phyloP scores from a whole-genome alignment of 257 asterid species.

The Solanum piurae region DNA sequence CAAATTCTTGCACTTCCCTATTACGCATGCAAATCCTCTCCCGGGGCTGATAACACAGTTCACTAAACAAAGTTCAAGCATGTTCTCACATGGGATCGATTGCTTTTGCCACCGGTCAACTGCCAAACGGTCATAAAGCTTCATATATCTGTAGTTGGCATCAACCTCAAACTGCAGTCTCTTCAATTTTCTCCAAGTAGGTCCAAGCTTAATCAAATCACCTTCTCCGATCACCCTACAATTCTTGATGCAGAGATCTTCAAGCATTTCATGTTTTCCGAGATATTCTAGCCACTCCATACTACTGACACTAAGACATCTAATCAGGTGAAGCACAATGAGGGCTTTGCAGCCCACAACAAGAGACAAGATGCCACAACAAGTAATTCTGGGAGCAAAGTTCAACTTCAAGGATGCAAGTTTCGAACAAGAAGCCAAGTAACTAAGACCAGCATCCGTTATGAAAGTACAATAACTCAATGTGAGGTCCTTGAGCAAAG shows the following conservation, averaged over 20 bases:
- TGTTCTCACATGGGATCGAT: conserved; percentile 48
- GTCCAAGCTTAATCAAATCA: conserved; percentile 60
- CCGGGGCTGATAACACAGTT: conserved; percentile 74
- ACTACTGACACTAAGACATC: conserved; percentile 51
- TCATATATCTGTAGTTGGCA: conserved; percentile 66
- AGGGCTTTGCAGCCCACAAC: conserved; percentile 65
- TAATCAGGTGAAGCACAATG: conserved; percentile 41
- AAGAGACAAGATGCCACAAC: conserved; percentile 66
- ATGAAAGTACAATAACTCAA: conserved; percentile 71
- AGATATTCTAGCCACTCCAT: conserved; percentile 83
- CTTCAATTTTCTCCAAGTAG: conserved; percentile 49
- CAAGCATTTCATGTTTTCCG: conserved; percentile 56
- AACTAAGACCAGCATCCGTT: conserved; percentile 61
- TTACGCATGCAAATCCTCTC: conserved; percentile 72
- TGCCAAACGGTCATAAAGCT: conserved; percentile 47
- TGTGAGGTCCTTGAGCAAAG: conserved; percentile 41
- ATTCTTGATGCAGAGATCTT: conserved; percentile 68
- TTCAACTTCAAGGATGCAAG: conserved; percentile 52
- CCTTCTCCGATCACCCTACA: conserved; percentile 84
- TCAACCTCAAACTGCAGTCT: conserved; percentile 70
- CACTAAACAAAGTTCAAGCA: conserved; percentile 64
- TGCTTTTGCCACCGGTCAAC: conserved; percentile 66
- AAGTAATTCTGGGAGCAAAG: conserved; percentile 69
- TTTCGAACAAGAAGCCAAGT: conserved; percentile 50
- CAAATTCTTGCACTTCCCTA: conserved; percentile 61